Percentiles rank a stretch among this genome's conserved stretches.
Conservation (phyloP, 495 filamentous ascomycete species). For the Extremus antarcticus region DNA sequence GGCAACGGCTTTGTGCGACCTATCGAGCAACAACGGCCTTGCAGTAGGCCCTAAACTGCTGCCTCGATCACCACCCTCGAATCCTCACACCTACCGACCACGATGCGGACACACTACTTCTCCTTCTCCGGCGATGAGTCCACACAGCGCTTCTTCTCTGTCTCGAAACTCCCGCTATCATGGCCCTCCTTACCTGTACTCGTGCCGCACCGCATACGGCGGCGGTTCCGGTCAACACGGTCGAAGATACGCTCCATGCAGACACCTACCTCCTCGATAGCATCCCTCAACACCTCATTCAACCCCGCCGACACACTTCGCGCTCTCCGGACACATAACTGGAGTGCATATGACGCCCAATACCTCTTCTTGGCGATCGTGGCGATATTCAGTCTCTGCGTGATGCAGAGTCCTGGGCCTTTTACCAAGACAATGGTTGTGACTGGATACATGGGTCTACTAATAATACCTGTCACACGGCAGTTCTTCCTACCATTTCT, state of each 20-base stretch:
- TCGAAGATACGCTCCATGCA: conserved; percentile 62
- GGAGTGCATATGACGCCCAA: conserved; percentile 80
- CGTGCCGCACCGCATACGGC: conserved; percentile 61
- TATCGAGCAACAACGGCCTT: neutral
- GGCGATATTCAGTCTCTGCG: conserved; percentile 67
- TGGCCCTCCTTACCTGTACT: conserved; percentile 39
- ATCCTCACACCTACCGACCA: neutral
- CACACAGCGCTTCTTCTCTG: conserved; percentile 22
- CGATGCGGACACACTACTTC: conserved; percentile 7
- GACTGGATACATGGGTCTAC: conserved; percentile 53
- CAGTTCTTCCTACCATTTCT: conserved; percentile 87
- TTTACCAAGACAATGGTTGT: conserved; percentile 59
- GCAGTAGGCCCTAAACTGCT: neutral
- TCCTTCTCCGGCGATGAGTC: conserved; percentile 15
- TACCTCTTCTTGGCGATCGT: conserved; percentile 64
- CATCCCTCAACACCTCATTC: conserved; percentile 71
- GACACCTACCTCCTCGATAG: conserved; percentile 60
- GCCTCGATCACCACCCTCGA: neutral
- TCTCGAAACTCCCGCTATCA: conserved; percentile 25
- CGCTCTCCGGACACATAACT: conserved; percentile 61
- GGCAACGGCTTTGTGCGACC: neutral
- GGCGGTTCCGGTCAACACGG: conserved; percentile 46
- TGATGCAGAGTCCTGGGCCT: conserved; percentile 64
- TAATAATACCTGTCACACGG: conserved; percentile 73
- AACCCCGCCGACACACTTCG: conserved; percentile 61